phyloP scores from a whole-genome alignment of 345 rosid species.

The Eucalyptus sideroxylon region DNA sequence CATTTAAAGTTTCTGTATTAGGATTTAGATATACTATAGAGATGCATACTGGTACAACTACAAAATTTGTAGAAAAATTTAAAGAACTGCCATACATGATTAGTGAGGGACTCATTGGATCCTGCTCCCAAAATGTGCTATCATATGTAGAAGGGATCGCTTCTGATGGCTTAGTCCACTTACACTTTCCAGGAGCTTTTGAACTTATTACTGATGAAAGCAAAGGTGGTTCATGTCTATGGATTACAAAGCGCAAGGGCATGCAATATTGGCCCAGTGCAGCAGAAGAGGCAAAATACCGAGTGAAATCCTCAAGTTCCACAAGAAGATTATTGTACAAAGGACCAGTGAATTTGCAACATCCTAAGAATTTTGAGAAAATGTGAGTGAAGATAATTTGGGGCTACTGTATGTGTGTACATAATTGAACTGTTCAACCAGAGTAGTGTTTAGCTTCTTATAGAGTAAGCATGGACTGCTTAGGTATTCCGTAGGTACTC shows the following conservation, averaged over 20 bases:
- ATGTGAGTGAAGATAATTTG: slow-evolving; percentile 33
- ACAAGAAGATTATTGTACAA: slow-evolving; percentile 15
- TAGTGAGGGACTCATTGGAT: neutral
- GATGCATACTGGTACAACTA: neutral
- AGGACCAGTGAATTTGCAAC: slow-evolving; percentile 26
- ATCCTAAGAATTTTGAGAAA: slow-evolving; percentile 78
- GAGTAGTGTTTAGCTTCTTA: neutral
- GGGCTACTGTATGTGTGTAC: neutral
- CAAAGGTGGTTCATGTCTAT: slow-evolving; percentile 83
- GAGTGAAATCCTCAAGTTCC: slow-evolving; percentile 27
- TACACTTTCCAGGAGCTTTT: slow-evolving; percentile 50
- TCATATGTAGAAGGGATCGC: neutral
- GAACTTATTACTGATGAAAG: slow-evolving; percentile 75
- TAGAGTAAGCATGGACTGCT: neutral
- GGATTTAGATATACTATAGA: neutral
- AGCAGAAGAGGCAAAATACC: slow-evolving; percentile 56
- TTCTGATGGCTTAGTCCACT: neutral
- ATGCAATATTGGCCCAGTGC: slow-evolving; percentile 91
- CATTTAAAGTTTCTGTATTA: neutral
- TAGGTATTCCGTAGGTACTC: neutral
- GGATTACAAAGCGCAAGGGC: slow-evolving; percentile 87
- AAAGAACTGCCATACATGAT: neutral
- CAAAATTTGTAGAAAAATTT: neutral
- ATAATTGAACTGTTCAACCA: neutral
- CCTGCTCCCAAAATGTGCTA: neutral